A percentile compares a stretch with the other conserved stretches of the same genome.
These are phyloP conservation scores for Plantago coronopus DNA, from an alignment of 305 asterid genomes.

Conservation along the genomic window DNA sequence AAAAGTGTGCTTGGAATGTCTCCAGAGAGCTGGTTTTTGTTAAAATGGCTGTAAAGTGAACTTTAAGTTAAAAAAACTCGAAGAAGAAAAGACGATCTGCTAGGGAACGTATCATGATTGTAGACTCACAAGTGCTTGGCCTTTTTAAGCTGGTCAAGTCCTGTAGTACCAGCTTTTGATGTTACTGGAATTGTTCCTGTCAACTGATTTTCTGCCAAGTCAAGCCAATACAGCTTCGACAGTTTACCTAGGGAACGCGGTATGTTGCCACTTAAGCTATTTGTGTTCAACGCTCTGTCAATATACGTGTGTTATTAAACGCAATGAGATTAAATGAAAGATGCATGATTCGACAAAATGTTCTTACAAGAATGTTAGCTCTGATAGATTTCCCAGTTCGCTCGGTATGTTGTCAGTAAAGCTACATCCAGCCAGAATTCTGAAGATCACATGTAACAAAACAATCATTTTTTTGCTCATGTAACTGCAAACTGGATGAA, in stretches of 20 bases:
- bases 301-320: neutral
- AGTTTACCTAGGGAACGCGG: slow-evolving; percentile 82
- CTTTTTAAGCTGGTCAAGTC: slow-evolving; percentile 74
- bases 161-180: slow-evolving; percentile 40
- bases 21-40: slow-evolving; percentile 73
- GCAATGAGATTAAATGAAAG: neutral
- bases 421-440: slow-evolving; percentile 92
- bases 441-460: slow-evolving; percentile 30
- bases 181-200: slow-evolving; percentile 78
- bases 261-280: slow-evolving; percentile 77
- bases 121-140: slow-evolving; percentile 93
- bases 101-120: slow-evolving; percentile 1
- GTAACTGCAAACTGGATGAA: neutral
- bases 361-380: slow-evolving; percentile 75
- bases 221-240: slow-evolving; percentile 81
- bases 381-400: slow-evolving; percentile 72
- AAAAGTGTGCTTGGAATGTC: slow-evolving; percentile 66
- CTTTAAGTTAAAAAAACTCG: slow-evolving; percentile 23
- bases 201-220: slow-evolving; percentile 79
- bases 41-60: slow-evolving; percentile 72
- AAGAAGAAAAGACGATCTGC: neutral
- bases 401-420: slow-evolving; percentile 69
- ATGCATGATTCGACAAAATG: neutral
- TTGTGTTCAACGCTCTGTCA: slow-evolving; percentile 78
- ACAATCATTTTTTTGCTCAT: neutral